Evolutionary conservation across 345 rosid genomes (phyloP).

Genomic region (Erysimum cheiranthoides): DNA sequence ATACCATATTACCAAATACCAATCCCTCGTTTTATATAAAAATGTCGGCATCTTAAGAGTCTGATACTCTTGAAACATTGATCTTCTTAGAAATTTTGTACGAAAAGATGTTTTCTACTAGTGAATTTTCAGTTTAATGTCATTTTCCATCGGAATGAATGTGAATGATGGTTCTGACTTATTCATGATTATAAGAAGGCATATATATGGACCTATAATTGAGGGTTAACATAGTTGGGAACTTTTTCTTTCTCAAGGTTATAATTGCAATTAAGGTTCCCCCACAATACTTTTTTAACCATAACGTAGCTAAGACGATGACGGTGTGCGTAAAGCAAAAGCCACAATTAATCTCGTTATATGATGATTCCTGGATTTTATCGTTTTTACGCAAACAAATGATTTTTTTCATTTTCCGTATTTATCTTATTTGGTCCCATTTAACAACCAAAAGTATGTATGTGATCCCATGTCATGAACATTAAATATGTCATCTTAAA

Average conservation of each 20-base stretch:
- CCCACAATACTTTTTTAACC: constrained; percentile 3
- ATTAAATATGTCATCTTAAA: neutral
- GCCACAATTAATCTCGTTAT: constrained; percentile 19
- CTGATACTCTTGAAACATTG: neutral
- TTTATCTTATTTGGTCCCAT: neutral
- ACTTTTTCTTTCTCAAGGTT: neutral
- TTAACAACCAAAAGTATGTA: neutral
- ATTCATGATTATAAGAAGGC: neutral
- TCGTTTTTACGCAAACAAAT: neutral
- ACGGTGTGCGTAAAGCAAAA: constrained; percentile 34
- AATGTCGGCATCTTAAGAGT: neutral
- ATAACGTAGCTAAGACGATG: constrained; percentile 22
- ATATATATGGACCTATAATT: constrained; percentile 17
- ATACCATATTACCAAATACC: neutral
- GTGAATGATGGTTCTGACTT: neutral
- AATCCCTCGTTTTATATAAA: neutral
- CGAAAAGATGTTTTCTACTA: neutral
- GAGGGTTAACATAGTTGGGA: constrained; percentile 13
- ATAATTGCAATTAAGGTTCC: neutral
- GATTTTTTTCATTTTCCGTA: neutral
- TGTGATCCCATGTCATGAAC: neutral
- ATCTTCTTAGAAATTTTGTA: neutral
- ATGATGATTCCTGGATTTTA: neutral
- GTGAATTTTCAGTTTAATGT: neutral
- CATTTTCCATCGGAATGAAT: neutral